Conservation (phyloP, 2,329 filamentous ascomycete genomes). For the Colletotrichum agaves region DNA sequence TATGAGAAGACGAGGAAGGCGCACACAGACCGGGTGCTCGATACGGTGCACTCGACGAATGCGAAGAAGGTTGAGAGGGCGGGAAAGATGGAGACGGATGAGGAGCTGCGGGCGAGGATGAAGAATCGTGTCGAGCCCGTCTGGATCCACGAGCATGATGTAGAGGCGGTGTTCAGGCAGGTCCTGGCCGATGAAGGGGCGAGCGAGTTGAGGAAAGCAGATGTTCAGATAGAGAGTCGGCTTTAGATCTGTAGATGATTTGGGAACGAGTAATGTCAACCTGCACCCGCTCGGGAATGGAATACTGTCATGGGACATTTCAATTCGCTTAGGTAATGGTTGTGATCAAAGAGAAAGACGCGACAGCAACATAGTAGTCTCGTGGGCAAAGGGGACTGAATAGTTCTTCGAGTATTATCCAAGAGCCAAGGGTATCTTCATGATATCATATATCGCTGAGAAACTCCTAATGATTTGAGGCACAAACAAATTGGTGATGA, state of each 20-base stretch:
- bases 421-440: too few species aligned
- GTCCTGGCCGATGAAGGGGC: constrained; percentile 14
- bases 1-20: constrained; percentile 56
- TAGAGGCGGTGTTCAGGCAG: constrained; percentile 48
- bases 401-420: too few species aligned
- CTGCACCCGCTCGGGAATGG: too few species aligned
- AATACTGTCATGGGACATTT: too few species aligned
- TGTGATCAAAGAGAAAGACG: too few species aligned
- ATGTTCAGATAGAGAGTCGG: constrained; percentile 19
- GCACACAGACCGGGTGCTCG: constrained; percentile 51
- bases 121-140: constrained; percentile 48
- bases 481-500: background rate
- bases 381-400: too few species aligned
- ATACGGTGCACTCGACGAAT: constrained; percentile 48
- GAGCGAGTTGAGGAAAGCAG: background rate
- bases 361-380: too few species aligned
- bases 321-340: too few species aligned
- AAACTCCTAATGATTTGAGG: background rate
- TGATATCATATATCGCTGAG: too few species aligned
- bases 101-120: constrained; percentile 49
- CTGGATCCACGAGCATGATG: constrained; percentile 61
- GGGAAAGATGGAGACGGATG: constrained; percentile 48
- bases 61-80: constrained; percentile 41
- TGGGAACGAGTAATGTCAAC: too few species aligned
- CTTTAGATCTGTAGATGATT: constrained; percentile 1